Evolutionary conservation across 176 grass and related monocot genomes (phyloP).

Genomic region (Bonia amplexicaulis): DNA sequence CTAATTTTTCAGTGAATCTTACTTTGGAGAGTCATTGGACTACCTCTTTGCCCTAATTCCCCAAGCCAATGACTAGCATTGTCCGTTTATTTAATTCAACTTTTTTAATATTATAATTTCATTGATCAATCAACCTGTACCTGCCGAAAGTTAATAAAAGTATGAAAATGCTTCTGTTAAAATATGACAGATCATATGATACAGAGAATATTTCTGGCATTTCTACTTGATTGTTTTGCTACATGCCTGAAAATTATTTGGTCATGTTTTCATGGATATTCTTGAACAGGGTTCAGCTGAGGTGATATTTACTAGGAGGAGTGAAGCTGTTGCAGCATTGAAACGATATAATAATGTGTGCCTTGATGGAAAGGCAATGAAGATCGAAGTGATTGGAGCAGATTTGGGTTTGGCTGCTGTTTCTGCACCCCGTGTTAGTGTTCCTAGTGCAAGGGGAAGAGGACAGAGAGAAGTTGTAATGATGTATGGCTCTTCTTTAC

Average conservation of each 20-base stretch:
- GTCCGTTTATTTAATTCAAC: neutral
- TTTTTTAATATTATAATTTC: neutral
- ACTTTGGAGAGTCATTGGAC: neutral
- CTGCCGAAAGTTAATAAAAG: neutral
- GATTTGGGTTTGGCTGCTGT: constrained; percentile 48
- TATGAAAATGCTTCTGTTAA: neutral
- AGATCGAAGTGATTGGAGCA: constrained; percentile 82
- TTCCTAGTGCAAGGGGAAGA: constrained; percentile 58
- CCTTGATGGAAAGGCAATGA: constrained; percentile 94
- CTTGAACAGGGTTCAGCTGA: constrained; percentile 85
- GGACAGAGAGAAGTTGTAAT: constrained; percentile 82
- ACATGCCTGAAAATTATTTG: neutral
- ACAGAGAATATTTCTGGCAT: neutral
- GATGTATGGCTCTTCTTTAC: constrained; percentile 60
- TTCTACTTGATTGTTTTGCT: neutral
- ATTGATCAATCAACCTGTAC: neutral
- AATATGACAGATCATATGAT: neutral
- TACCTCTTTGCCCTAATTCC: neutral
- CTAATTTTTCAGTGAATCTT: neutral
- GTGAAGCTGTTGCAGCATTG: constrained; percentile 72
- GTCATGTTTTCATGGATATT: constrained; percentile 19
- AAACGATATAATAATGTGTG: constrained; percentile 92
- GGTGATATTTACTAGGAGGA: constrained; percentile 80
- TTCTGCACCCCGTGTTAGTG: constrained; percentile 48
- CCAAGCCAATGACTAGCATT: neutral